Evolutionary conservation across 192 early-diverging fungal genomes (phyloP), one percentile per base, ranked within the genome.

Genomic region (Backusella westeae): DNA sequence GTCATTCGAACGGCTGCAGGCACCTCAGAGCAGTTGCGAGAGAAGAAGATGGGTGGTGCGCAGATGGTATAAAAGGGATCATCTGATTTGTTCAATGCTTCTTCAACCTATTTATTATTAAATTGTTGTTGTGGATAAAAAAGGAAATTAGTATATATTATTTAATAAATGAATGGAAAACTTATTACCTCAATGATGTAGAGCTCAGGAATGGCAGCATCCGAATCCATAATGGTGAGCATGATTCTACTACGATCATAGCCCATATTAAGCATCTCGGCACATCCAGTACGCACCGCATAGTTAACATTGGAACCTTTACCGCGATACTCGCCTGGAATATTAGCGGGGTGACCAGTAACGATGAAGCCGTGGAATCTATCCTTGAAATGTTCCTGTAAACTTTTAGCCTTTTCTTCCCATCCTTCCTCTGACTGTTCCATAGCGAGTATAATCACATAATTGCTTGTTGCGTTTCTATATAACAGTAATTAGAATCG

Each of bases 201-300:
- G 69, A 93, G 88, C 71, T 91, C 90, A 17, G 93, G 87, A 78
- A 94, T 89, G 75, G 92, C 93, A 19, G 92, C 89, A 80, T 94
- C 93, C 53, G 90, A 87, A 7, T 93, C 86, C 2, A 92, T 59
- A 44, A 78, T 38, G 88, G 92, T 94, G 7, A 94, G 66, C 75
- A 94, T 85, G 26, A 92, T 86, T 72, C 85, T 81, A 39, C 74
- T 81, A 82, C 84, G 87, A 85, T 75, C 87, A 75, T 77, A 73
- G 12, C 76, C 70, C 35, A 77, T 23, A 72, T 80, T 38, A 34
- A 79, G 71, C 72, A 81, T 46, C 35, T 79, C 72, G 15, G 63
- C 59, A 53, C 77, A 77, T 39, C 81, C 82, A 17, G 73, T 34
- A n/a, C 76, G 75, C 14, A 90, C 86, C 23, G 92, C 91, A 83